Percentiles rank a stretch among this genome's conserved stretches.
Conservation (phyloP, 257 asterid genomes). For the Linderniella brevidens region DNA sequence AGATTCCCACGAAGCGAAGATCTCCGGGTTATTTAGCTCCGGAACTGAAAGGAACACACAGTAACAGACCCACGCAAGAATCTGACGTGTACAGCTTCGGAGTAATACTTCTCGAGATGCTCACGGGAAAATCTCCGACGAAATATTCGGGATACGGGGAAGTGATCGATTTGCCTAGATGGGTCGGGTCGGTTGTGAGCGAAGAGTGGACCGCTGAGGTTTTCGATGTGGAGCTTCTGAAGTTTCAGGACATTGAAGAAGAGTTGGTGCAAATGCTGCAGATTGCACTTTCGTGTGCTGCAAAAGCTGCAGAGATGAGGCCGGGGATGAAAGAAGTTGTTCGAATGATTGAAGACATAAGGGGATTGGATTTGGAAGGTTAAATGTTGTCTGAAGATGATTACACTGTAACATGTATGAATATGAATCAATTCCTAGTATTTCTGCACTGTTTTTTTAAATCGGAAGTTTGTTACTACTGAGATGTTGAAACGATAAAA, state of each 20-base stretch:
- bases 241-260: slow-evolving; percentile 46
- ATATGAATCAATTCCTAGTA: too few relatives aligned
- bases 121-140: slow-evolving; percentile 72
- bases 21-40: slow-evolving; percentile 83
- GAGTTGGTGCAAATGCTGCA: slow-evolving; percentile 97
- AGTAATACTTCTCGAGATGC: slow-evolving; percentile 67
- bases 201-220: slow-evolving; percentile 99
- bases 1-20: slow-evolving; percentile 27
- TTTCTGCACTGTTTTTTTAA: too few relatives aligned
- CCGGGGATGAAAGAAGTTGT: slow-evolving; percentile 66
- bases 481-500: too few relatives aligned
- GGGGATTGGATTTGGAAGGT: background rate
- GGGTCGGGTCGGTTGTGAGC: slow-evolving; percentile 85
- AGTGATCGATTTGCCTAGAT: slow-evolving; percentile 68
- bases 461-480: too few relatives aligned
- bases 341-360: slow-evolving; percentile 8
- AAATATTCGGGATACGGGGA: slow-evolving; percentile 44
- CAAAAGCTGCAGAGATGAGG: slow-evolving; percentile 41
- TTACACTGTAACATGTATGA: too few relatives aligned
- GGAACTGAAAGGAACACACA: slow-evolving; percentile 46
- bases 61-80: slow-evolving; percentile 37
- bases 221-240: slow-evolving; percentile 58
- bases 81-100: slow-evolving; percentile 93
- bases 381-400: background rate
- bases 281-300: slow-evolving; percentile 68